Conservation (phyloP, 2,329 filamentous ascomycete species). For the Calonectria crousiana region DNA sequence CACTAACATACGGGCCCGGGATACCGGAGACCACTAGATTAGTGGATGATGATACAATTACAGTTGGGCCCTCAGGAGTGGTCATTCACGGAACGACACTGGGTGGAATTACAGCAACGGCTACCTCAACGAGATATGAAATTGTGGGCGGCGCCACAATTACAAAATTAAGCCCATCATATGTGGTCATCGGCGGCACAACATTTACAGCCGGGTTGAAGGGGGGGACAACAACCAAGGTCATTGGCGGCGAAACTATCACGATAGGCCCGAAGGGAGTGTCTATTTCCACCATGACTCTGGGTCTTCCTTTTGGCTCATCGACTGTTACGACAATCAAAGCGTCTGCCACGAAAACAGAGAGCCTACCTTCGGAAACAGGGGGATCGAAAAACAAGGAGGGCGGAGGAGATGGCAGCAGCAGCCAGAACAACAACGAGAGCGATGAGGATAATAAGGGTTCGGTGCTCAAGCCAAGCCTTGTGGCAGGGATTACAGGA, state of each 20-base stretch:
- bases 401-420: background rate
- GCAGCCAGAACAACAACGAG: slow-evolving; percentile 23
- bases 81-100: slow-evolving; percentile 55
- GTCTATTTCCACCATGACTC: slow-evolving; percentile 58
- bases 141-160: slow-evolving; percentile 67
- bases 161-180: slow-evolving; percentile 60
- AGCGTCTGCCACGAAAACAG: slow-evolving; percentile 43
- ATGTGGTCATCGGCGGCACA: slow-evolving; percentile 61
- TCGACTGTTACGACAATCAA: slow-evolving; percentile 57
- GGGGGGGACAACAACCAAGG: slow-evolving; percentile 56
- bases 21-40: slow-evolving; percentile 51
- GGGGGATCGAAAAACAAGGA: slow-evolving; percentile 31
- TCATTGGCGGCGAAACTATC: slow-evolving; percentile 63
- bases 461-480: slow-evolving; percentile 24
- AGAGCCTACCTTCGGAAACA: slow-evolving; percentile 43
- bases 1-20: slow-evolving; percentile 58
- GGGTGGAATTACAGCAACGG: slow-evolving; percentile 54
- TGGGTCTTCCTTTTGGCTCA: slow-evolving; percentile 60
- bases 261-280: slow-evolving; percentile 65
- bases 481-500: slow-evolving; percentile 33
- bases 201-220: slow-evolving; percentile 65
- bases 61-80: slow-evolving; percentile 61
- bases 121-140: slow-evolving; percentile 55
- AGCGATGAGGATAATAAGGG: slow-evolving; percentile 36
- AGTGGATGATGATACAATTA: slow-evolving; percentile 64